Evolutionary conservation across 2,329 filamentous ascomycete species (phyloP), one percentile per base, ranked within the genome.

Genomic region (Penicillium corylophilum): DNA sequence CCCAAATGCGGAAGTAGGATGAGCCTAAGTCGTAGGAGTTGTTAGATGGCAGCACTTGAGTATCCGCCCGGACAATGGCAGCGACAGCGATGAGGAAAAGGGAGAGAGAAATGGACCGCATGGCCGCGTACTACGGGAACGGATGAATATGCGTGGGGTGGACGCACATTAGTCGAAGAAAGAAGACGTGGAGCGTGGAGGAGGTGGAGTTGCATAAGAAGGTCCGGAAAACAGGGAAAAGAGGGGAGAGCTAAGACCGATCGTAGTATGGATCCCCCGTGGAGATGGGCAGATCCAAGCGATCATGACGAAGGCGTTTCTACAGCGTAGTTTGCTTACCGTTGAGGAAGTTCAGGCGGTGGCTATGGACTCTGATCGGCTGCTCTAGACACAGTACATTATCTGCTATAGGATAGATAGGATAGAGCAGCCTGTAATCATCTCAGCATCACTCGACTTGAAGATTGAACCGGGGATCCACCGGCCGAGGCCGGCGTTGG

Each of bases 11-110:
- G 52, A 67, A 71, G 29, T 54, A 53, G n/a, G 48, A 50, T 6
- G 56, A 58, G 41, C 52, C 57, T 26, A 51, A 50, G 54, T 65
- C 64, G 33, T 53, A 46, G 26, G 68, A 61, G 33, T 50, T 58
- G 47, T 71, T 71, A 12, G 68, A 71, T 16, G 69, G 65, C 46
- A 50, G 20, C 13, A 68, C 63, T 28, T 61, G 53, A 43, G 59
- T 58, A 41, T 51, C 50, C 26, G 62, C 57, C 44, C 55, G 49
- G 20, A 51, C n/a, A n/a, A n/a, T n/a, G n/a, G n/a, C n/a, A n/a
- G n/a, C n/a, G n/a, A n/a, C 58, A 28, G 53, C 49, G 33, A 56
- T 26, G 50, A 55, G 51, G 47, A 56, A 42, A 48, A 51, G 20
- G 38, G 44, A 44, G 39, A 55, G 31, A 36, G 51, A 42, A 47